These are phyloP conservation scores for Arthrobotrys megalospora DNA, from an alignment of 2,329 filamentous ascomycete genomes.

Conservation along the genomic window DNA sequence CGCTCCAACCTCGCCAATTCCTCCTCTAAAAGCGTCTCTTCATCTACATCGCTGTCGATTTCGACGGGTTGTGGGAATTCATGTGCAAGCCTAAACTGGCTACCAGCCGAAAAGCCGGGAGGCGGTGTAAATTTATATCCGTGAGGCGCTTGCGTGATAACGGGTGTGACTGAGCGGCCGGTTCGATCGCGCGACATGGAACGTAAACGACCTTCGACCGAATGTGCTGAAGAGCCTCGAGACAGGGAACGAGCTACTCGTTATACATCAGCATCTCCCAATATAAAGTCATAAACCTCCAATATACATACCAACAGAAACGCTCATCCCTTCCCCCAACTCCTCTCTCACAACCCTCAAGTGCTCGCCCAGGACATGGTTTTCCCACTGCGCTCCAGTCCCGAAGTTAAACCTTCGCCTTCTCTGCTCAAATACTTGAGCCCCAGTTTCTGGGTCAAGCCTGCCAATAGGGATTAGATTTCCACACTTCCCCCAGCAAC, in stretches of 20 bases:
- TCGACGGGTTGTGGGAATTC: constrained; percentile 19
- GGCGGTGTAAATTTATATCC: constrained; percentile 63
- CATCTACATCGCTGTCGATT: constrained; percentile 23
- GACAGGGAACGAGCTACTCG: constrained; percentile 51
- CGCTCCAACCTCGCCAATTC: constrained; percentile 35
- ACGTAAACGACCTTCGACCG: constrained; percentile 46
- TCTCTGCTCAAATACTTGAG: constrained; percentile 29
- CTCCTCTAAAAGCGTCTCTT: constrained; percentile 40
- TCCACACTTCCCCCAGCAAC: constrained; percentile 69
- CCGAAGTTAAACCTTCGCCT: constrained; percentile 63
- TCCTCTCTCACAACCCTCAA: constrained; percentile 60
- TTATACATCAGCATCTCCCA: constrained; percentile 24
- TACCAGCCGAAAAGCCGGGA: constrained; percentile 54
- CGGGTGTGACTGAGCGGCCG: constrained; percentile 62
- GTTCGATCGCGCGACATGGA: constrained; percentile 60
- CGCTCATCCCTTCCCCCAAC: constrained; percentile 63
- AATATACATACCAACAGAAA: constrained; percentile 39
- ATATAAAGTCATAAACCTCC: background rate
- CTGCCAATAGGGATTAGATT: constrained; percentile 61
- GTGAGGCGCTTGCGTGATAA: constrained; percentile 61
- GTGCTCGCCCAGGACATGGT: constrained; percentile 62
- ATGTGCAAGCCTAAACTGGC: constrained; percentile 38
- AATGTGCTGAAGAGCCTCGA: constrained; percentile 61
- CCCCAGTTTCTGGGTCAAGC: constrained; percentile 61
- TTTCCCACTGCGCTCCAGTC: constrained; percentile 61